Base-by-base conservation (phyloP, 164 flowering plant genomes). In the Magnolia officinalis region DNA sequence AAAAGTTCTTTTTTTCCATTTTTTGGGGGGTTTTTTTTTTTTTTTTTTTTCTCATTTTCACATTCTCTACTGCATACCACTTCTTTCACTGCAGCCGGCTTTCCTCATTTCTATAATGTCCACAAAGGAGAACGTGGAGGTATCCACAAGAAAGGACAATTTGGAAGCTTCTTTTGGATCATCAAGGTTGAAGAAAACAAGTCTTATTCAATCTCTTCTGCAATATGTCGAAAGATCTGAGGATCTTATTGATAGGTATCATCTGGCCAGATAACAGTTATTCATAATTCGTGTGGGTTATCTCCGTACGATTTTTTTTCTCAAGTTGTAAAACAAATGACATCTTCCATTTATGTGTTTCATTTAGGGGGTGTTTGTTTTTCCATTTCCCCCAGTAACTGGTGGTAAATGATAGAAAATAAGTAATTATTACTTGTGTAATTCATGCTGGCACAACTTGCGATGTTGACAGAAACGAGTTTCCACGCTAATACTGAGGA, bases 181-280 rank as follows among this genome's bases (percentile, higher is more conserved):
- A 18, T 71, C 72, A 24, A 78, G 59, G 23, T 78, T 81, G 63
- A 79, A 73, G 37, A 81, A 80, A 67, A 75, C 78, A 75, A 82
- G 80, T 75, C 45, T 88, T 58, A 1, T 92, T 20, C 84, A 85
- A 80, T 84, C 83, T 73, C 50, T 96, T 70, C 24, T 87, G 77
- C 82, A 76, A 24, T 84, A 82, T 85, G 77, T 90, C 74, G 84
- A 84, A 80, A 86, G 80, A 76, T 83, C 86, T 8, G 77, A 82
- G 61, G 85, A 85, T 78, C 87, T 90, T 75, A 78, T 94, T 65
- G 77, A 87, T n/a, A 90, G 95, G 99, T 93, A 80, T 79, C 51
- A 9, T 69, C 16, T 61, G 26, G 29, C 18, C 6, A 67, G 20
- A 52, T 72, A 20, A 26, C 49, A 9, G 52, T 71, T 26, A 29